phyloP scores from a whole-genome alignment of 2,329 filamentous ascomycete genomes.

The Fusarium napiforme region DNA sequence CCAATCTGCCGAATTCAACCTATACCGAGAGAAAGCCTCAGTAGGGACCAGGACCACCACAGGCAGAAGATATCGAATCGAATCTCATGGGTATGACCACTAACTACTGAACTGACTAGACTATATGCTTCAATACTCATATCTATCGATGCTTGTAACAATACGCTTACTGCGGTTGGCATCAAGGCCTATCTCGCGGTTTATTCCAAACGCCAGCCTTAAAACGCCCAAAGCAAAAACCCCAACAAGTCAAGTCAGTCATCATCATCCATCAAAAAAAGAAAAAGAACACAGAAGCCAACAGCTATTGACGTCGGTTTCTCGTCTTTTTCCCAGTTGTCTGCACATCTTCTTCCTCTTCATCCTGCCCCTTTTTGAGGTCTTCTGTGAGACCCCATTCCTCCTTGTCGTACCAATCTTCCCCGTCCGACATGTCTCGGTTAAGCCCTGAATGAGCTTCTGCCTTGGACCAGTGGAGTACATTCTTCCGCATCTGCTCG shows the following conservation, averaged over 20 bases:
- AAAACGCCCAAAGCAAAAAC: conserved; percentile 35
- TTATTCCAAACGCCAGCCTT: conserved; percentile 31
- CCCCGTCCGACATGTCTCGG: conserved; percentile 84
- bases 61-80: not conserved
- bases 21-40: not conserved
- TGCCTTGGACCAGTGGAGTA: conserved; percentile 80
- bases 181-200: conserved; percentile 32
- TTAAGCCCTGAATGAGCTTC: conserved; percentile 76
- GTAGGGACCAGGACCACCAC: not conserved
- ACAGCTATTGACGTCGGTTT: conserved; percentile 56
- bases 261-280: conserved; percentile 38
- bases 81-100: not conserved
- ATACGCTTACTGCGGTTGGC: conserved; percentile 34
- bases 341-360: conserved; percentile 79
- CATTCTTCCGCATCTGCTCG: conserved; percentile 75
- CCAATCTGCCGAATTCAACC: not conserved
- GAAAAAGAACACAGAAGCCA: not conserved
- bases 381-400: conserved; percentile 81
- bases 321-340: conserved; percentile 70
- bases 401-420: conserved; percentile 89
- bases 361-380: conserved; percentile 83
- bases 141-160: conserved; percentile 22
- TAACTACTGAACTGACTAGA: not conserved
- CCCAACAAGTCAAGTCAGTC: conserved; percentile 35
- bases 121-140: conserved; percentile 16